Conservation (phyloP, 2,329 filamentous ascomycete genomes). For the Lojkania enalia region DNA sequence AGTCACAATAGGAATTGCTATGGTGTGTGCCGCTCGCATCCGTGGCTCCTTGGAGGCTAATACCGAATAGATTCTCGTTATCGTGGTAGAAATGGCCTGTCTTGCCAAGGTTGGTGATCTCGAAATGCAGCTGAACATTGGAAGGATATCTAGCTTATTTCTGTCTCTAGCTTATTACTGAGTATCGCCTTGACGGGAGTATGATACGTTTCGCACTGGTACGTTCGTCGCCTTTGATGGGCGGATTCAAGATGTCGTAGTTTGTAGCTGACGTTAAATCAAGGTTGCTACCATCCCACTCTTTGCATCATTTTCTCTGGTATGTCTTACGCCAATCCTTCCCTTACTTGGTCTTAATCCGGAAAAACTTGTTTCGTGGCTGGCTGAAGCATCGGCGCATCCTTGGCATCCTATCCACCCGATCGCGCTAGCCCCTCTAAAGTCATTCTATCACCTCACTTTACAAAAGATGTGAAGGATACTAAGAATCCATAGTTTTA, state of each 20-base stretch:
- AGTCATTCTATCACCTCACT: neutral
- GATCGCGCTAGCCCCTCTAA: too few relatives aligned
- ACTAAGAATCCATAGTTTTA: slow-evolving; percentile 18
- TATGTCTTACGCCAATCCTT: slow-evolving; percentile 21
- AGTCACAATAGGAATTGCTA: slow-evolving; percentile 28
- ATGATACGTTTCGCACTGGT: slow-evolving; percentile 47
- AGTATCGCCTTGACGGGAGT: slow-evolving; percentile 45
- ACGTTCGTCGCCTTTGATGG: slow-evolving; percentile 19
- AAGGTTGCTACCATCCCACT: slow-evolving; percentile 42
- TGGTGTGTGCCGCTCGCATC: slow-evolving; percentile 14
- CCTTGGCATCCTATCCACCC: neutral
- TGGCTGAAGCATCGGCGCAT: slow-evolving; percentile 12
- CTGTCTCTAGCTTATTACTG: slow-evolving; percentile 45
- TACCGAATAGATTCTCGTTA: slow-evolving; percentile 23
- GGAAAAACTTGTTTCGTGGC: slow-evolving; percentile 7
- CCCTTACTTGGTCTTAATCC: slow-evolving; percentile 1
- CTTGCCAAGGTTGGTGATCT: slow-evolving; percentile 25
- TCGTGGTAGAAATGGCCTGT: slow-evolving; percentile 36
- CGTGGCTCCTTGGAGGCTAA: slow-evolving; percentile 5
- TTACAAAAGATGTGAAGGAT: neutral
- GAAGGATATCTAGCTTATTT: slow-evolving; percentile 1
- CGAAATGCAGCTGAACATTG: neutral
- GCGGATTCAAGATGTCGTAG: neutral
- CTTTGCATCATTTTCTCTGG: slow-evolving; percentile 41
- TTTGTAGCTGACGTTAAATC: slow-evolving; percentile 24